Evolutionary conservation across 2,329 filamentous ascomycete genomes (phyloP).

Genomic region (Hypoxylon sp.): DNA sequence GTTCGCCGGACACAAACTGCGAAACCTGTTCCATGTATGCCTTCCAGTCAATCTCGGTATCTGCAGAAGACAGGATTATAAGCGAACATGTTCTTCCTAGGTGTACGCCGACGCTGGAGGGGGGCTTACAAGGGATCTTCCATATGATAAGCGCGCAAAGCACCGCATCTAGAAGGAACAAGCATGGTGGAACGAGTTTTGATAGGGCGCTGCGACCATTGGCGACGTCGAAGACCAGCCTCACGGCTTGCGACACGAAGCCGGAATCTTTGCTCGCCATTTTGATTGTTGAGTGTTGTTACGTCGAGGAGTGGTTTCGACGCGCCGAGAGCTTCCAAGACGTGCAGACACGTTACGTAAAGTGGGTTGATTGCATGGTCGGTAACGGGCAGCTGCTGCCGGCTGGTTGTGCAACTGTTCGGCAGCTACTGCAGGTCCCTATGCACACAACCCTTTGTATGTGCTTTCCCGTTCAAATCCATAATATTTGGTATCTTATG

Average conservation of each 20-base stretch:
- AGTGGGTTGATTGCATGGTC: slow-evolving; percentile 15
- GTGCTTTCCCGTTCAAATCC: not conserved
- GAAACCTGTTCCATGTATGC: slow-evolving; percentile 96
- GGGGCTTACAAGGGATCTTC: slow-evolving; percentile 83
- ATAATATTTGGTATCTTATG: not conserved
- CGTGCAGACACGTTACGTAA: slow-evolving; percentile 35
- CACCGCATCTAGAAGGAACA: slow-evolving; percentile 78
- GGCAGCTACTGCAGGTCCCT: not conserved
- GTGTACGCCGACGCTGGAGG: not conserved
- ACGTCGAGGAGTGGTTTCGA: slow-evolving; percentile 10
- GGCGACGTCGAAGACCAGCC: slow-evolving; percentile 60
- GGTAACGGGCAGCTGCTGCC: slow-evolving; percentile 16
- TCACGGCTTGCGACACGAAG: slow-evolving; percentile 50
- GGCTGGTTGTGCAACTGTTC: slow-evolving; percentile 3
- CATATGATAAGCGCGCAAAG: slow-evolving; percentile 83
- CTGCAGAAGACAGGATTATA: slow-evolving; percentile 57
- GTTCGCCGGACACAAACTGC: slow-evolving; percentile 85
- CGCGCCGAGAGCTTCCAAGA: slow-evolving; percentile 28
- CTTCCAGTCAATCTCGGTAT: slow-evolving; percentile 98
- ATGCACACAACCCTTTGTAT: not conserved
- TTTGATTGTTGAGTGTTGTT: slow-evolving; percentile 22
- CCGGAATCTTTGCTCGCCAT: slow-evolving; percentile 49
- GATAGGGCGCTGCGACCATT: slow-evolving; percentile 66
- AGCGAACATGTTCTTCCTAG: not conserved
- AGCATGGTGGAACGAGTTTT: slow-evolving; percentile 67